Conservation (phyloP, 164 flowering plant species). For the Houttuynia cordata region DNA sequence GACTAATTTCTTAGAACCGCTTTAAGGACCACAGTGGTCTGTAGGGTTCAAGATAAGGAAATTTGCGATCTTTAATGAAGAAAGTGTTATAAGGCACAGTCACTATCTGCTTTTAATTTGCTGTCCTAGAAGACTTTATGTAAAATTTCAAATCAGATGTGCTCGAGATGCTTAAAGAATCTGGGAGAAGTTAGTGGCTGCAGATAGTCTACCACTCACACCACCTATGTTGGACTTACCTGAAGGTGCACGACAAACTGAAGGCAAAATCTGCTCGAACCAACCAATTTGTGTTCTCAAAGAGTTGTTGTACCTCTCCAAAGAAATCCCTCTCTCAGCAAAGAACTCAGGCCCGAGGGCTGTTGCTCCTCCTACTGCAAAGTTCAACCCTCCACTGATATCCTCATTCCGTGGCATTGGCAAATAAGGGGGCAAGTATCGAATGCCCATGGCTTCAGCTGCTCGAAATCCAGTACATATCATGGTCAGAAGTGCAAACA, state of each 20-base stretch:
- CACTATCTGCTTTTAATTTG: too few relatives aligned
- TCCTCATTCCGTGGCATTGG: constrained; percentile 1
- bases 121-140: too few relatives aligned
- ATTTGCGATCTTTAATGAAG: too few relatives aligned
- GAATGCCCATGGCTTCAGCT: constrained; percentile 18
- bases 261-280: constrained; percentile 18
- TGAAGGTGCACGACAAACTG: background rate
- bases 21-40: too few relatives aligned
- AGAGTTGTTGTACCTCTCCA: constrained; percentile 6
- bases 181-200: too few relatives aligned
- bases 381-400: constrained; percentile 29
- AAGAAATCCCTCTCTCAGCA: constrained; percentile 8
- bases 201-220: too few relatives aligned
- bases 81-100: too few relatives aligned
- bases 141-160: too few relatives aligned
- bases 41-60: too few relatives aligned
- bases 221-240: background rate
- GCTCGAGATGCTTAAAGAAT: too few relatives aligned
- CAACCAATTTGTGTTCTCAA: constrained; percentile 17
- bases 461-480: background rate
- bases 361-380: constrained; percentile 49
- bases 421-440: constrained; percentile 29
- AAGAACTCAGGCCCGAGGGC: constrained; percentile 23
- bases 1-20: too few relatives aligned
- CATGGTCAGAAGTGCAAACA: background rate